Percentiles rank a stretch among this genome's conserved stretches.
phyloP scores from a whole-genome alignment of 1,284 basidiomycete genomes.

The Coniophora puteana region DNA sequence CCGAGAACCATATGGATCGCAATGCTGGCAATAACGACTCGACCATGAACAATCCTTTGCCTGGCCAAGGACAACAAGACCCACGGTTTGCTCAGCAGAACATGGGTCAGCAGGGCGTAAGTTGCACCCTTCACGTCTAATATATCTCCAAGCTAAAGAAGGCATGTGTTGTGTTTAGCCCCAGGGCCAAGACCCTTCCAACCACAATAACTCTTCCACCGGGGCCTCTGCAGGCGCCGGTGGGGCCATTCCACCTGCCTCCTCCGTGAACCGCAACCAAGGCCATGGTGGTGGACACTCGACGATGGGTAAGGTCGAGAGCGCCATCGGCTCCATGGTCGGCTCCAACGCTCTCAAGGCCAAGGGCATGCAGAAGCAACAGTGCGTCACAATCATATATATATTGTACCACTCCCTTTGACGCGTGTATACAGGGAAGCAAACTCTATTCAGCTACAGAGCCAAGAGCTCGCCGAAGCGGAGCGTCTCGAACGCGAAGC shows the following conservation, averaged over 20 bases:
- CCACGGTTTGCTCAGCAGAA: too few relatives aligned
- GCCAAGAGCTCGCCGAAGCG: conserved; percentile 47
- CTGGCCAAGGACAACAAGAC: too few relatives aligned
- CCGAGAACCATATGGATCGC: too few relatives aligned
- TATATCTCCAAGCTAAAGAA: too few relatives aligned
- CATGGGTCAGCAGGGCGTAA: too few relatives aligned
- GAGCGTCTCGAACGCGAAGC: conserved; percentile 52
- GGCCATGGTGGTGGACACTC: conserved; percentile 11
- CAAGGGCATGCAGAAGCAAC: conserved; percentile 50
- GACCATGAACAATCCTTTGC: too few relatives aligned
- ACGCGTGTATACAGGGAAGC: conserved; percentile 47
- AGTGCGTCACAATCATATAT: conserved; percentile 24
- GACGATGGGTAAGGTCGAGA: conserved; percentile 46
- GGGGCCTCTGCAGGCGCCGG: not conserved
- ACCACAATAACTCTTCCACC: not conserved
- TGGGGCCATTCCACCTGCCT: not conserved
- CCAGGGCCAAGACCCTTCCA: not conserved
- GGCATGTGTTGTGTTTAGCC: too few relatives aligned
- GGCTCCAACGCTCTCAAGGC: conserved; percentile 46
- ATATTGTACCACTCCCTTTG: conserved; percentile 23
- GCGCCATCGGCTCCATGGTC: conserved; percentile 41
- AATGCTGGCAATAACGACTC: too few relatives aligned
- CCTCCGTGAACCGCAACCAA: not conserved
- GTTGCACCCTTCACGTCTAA: too few relatives aligned
- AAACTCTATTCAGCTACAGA: conserved; percentile 40